Percentiles rank a stretch among this genome's conserved stretches.
Evolutionary conservation across 805 yeast genomes (phyloP).

Genomic region (Cephaloascus albidus): DNA sequence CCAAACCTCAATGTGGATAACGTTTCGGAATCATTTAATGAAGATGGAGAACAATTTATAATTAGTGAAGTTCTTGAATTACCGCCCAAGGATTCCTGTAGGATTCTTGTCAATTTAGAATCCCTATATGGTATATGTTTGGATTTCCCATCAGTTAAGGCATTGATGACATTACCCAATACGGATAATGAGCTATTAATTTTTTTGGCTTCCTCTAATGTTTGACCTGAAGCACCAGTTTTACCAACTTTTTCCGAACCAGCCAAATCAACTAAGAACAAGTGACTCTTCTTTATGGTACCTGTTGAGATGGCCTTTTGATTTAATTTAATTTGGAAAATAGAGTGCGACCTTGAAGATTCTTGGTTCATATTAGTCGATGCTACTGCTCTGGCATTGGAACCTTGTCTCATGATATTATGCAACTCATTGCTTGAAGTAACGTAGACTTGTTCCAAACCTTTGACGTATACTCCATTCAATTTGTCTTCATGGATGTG

Average conservation of each 20-base stretch:
- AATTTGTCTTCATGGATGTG: slow-evolving; percentile 54
- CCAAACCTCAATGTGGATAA: slow-evolving; percentile 70
- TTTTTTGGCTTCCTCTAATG: slow-evolving; percentile 75
- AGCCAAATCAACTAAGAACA: slow-evolving; percentile 76
- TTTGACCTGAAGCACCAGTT: slow-evolving; percentile 69
- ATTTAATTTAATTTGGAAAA: slow-evolving; percentile 58
- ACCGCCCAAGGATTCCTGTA: slow-evolving; percentile 78
- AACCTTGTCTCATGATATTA: slow-evolving; percentile 49
- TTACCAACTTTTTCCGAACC: slow-evolving; percentile 78
- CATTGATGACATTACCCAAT: slow-evolving; percentile 72
- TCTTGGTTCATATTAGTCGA: slow-evolving; percentile 64
- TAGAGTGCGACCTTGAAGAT: slow-evolving; percentile 75
- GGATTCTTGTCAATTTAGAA: slow-evolving; percentile 66
- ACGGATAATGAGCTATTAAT: slow-evolving; percentile 73
- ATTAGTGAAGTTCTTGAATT: slow-evolving; percentile 70
- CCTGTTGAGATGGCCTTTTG: slow-evolving; percentile 52
- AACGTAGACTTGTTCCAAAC: slow-evolving; percentile 56
- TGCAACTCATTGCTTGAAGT: slow-evolving; percentile 49
- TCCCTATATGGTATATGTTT: slow-evolving; percentile 69
- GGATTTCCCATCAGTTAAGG: slow-evolving; percentile 61
- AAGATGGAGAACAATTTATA: slow-evolving; percentile 63
- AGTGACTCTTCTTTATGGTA: slow-evolving; percentile 48
- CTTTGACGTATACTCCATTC: slow-evolving; percentile 63
- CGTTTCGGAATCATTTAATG: slow-evolving; percentile 51
- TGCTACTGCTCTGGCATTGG: slow-evolving; percentile 43